Percentiles rank a stretch among this genome's conserved stretches.
phyloP scores from a whole-genome alignment of 2,329 filamentous ascomycete genomes.

The Penicillium sp. region DNA sequence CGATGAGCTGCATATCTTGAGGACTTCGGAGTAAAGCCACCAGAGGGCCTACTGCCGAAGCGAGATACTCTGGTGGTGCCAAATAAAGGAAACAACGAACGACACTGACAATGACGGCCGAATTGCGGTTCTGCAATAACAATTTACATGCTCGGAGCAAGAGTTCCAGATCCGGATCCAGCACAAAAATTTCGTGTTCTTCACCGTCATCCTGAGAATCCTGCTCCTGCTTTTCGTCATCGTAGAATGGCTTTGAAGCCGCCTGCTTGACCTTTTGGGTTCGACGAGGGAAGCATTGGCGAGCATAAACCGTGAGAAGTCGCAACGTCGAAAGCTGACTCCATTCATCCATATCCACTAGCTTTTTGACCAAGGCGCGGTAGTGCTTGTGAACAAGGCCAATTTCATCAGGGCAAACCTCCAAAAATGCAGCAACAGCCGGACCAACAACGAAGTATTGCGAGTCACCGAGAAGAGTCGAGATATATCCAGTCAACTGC shows the following conservation, averaged over 20 bases:
- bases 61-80: slow-evolving; percentile 73
- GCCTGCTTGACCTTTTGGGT: slow-evolving; percentile 58
- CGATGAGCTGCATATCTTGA: slow-evolving; percentile 83
- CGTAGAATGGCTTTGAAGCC: slow-evolving; percentile 74
- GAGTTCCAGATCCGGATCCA: slow-evolving; percentile 80
- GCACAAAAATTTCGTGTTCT: slow-evolving; percentile 56
- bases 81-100: slow-evolving; percentile 81
- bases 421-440: slow-evolving; percentile 82
- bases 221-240: slow-evolving; percentile 57
- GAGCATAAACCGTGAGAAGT: slow-evolving; percentile 78
- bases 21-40: slow-evolving; percentile 81
- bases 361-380: slow-evolving; percentile 75
- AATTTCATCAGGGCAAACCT: slow-evolving; percentile 81
- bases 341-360: slow-evolving; percentile 99
- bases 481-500: slow-evolving; percentile 78
- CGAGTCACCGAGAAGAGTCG: slow-evolving; percentile 76
- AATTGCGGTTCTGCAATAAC: slow-evolving; percentile 88
- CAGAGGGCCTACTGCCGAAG: slow-evolving; percentile 74
- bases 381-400: slow-evolving; percentile 92
- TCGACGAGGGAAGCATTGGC: slow-evolving; percentile 78
- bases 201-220: slow-evolving; percentile 46
- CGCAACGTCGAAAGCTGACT: slow-evolving; percentile 80
- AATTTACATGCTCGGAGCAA: slow-evolving; percentile 76
- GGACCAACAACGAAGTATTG: slow-evolving; percentile 97
- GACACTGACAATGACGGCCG: slow-evolving; percentile 86